Evolutionary conservation across 2,329 filamentous ascomycete species (phyloP), one percentile per base, ranked within the genome.

Genomic region (Calonectria naviculata): DNA sequence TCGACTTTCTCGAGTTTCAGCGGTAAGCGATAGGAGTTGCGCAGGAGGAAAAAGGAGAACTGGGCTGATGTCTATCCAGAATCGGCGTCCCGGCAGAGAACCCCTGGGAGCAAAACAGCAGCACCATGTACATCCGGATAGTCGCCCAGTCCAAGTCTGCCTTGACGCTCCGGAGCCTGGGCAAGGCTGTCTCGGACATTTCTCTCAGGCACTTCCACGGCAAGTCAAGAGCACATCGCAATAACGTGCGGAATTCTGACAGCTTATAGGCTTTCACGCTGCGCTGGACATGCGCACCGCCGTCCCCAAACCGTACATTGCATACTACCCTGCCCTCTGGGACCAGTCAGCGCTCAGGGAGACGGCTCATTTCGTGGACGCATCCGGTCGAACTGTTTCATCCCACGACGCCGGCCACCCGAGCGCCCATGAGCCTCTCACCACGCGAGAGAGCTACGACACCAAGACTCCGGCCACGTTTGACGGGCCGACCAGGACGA

Each of bases 301-400:
- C 13, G 17, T 66, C 21, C 67, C 70, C 19, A 65, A 34, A 17
- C 67, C 70, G n/a, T 71, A 61, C 19, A 38, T 71, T 9, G 70
- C 67, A 7, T 71, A 71, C 31, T 71, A 71, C 31, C 70, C 70
- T 24, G 66, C 70, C 26, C 31, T 71, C n/a, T 71, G 70, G 70
- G 29, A 28, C 7, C 70, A 70, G 54, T 19, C 36, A 2, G 24
- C 38, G 7, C 38, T 71, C 4, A 24, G 21, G 26, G 67, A 71
- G 44, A 58, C 17, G 28, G 67, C 49, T 4, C 46, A 56, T 28
- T 56, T 71, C n/a, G 1, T 65, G 29, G 31, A 65, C 12, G 44
- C 26, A 3, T 52, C 65, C 5, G 44, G 44, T 10, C 31, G 38
- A 52, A 38, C 29, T 24, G 8, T 28, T 36, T 52, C 56, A 7